phyloP scores from a whole-genome alignment of 257 asterid species.

The Solanum gracilifrons region DNA sequence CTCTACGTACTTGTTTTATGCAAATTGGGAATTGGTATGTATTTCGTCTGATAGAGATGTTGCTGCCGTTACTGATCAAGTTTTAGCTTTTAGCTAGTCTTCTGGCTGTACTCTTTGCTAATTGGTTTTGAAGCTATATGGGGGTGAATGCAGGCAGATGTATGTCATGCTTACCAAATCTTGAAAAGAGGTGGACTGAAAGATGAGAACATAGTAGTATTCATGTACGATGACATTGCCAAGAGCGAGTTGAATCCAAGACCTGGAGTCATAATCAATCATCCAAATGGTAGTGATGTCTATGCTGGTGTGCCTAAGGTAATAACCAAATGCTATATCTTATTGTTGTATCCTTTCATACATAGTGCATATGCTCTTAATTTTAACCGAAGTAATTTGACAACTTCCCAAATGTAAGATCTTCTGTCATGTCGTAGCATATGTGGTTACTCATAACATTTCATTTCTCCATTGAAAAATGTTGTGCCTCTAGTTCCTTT shows the following conservation, averaged over 20 bases:
- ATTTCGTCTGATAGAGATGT: neutral
- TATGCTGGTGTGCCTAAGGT: constrained; percentile 92
- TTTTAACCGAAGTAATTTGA: neutral
- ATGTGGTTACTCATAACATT: neutral
- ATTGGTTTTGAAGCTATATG: neutral
- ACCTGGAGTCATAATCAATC: constrained; percentile 68
- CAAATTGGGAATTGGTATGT: neutral
- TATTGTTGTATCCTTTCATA: neutral
- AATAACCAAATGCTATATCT: neutral
- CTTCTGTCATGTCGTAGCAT: neutral
- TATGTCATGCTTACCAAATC: constrained; percentile 90
- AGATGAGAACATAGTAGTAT: constrained; percentile 78
- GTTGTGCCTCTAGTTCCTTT: neutral
- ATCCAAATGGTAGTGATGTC: constrained; percentile 68
- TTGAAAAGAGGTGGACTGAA: constrained; percentile 74
- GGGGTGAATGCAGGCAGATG: constrained; percentile 59
- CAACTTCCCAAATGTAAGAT: neutral
- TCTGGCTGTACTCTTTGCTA: too few species aligned
- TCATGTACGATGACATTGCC: constrained; percentile 94
- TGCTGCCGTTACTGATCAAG: neutral
- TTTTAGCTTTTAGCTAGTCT: neutral
- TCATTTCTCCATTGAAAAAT: neutral
- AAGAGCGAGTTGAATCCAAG: constrained; percentile 52
- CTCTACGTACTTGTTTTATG: neutral
- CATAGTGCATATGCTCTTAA: neutral